Evolutionary conservation across 192 early-diverging fungal genomes (phyloP), one percentile per base, ranked within the genome.

Genomic region (Entomortierella parvispora): DNA sequence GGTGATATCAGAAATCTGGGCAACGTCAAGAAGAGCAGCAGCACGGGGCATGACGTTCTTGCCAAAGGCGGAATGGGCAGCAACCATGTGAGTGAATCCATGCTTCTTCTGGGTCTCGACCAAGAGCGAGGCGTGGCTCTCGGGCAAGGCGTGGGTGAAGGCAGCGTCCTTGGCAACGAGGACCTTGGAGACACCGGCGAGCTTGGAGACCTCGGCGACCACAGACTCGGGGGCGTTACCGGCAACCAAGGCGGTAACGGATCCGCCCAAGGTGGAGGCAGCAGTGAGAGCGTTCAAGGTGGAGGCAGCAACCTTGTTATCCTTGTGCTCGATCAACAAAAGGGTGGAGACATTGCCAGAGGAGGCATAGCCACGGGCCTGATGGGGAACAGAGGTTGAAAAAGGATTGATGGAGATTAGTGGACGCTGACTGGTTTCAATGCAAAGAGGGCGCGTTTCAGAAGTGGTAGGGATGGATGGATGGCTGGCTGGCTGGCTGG

Each of bases 41-140:
- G 91, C 90, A n/a, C 97, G 90, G 25, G 97, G 97, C 72, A 97
- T 74, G 32, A 96, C 83, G 83, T 97, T 99, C 90, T 97, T 97
- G 40, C 94, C 95, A 71, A 93, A 93, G 10, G 96, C 91, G 33
- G 92, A 87, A 84, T 97, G 94, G 7, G 92, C 83, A 7, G 93
- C 93, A 52, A 99, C 82, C 48, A 99, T 84, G 80, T 99, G 96
- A 51, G 94, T 89, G 80, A 93, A 91, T 26, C 75, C 80, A 31
- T 83, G 75, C 57, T 88, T 85, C 81, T 94, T 90, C 63, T 90
- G 91, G 42, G 88, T 82, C 32, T 85, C 87, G 32, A 88, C 87
- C 23, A 99, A 68, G 22, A 96, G 75, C 10, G 90, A 85, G 46
- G 97, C 93, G 9, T 90, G 86, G 18, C 86, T 83, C 77, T 99